Base-by-base conservation (phyloP, 2,329 filamentous ascomycete species). In the Aspergillus proliferans region DNA sequence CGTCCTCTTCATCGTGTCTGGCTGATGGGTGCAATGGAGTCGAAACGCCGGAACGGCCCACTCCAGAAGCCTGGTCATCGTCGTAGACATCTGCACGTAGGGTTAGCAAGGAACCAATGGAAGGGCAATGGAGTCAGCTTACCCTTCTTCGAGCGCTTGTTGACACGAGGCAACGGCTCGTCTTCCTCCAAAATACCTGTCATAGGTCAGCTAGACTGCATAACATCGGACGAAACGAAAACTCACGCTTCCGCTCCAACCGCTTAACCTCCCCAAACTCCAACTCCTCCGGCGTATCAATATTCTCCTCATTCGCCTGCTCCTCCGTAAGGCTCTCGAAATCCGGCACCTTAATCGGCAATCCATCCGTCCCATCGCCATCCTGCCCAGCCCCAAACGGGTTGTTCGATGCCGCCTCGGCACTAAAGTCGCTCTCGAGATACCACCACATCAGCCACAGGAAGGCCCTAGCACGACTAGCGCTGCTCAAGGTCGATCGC, bases 371-470 rank as follows among this genome's bases (percentile, higher is more conserved):
- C 8, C 66, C 70, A 46, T 75, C 69, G 24, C 69, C 71, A 43
- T 71, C 69, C 34, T 70, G 53, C 12, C 74, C 74, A 2, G 71
- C 68, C 0, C 93, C 93, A 60, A 96, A 98, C 0, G 93, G 93
- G 62, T 98, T 98, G 58, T 88, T 85, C 43, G 88, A 79, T 41
- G 89, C 92, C 48, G 88, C 89, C 61, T 95, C 88, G 58, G 86
- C 83, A 0, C 88, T 88, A 58, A 96, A 97, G 66, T 96, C 89
- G 24, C 91, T 95, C 67, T 98, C 93, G 15, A 98, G 79, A 64
- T 98, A 97, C 76, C 93, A 96, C 93, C 93, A 98, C 84, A 98
- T 94, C 54, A 98, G 76, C 93, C 93, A 98, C 18, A 98, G 73
- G 59, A 98, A 98, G 0, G 92, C 92, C 41, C 76, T 84, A 1